phyloP scores from a whole-genome alignment of 2,329 filamentous ascomycete genomes.

The Trichoderma pleuroti region DNA sequence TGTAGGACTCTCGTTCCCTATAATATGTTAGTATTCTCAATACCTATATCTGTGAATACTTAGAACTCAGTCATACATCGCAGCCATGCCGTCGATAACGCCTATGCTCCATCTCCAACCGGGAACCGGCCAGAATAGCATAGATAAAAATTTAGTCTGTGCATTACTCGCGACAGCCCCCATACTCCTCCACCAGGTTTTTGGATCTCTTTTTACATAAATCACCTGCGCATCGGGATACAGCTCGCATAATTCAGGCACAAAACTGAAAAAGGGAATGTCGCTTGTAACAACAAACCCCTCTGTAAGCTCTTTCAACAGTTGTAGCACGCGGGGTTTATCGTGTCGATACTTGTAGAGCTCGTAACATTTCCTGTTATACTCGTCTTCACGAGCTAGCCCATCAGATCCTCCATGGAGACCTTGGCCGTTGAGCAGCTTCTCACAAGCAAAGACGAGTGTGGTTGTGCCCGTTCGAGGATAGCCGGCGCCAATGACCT shows the following conservation, averaged over 20 bases:
- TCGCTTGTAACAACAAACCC: constrained; percentile 48
- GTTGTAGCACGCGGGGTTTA: constrained; percentile 25
- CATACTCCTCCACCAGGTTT: constrained; percentile 36
- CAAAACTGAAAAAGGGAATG: constrained; percentile 38
- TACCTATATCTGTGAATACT: background rate
- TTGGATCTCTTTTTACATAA: constrained; percentile 35
- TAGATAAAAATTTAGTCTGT: background rate
- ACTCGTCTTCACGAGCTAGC: constrained; percentile 35
- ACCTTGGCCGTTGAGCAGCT: constrained; percentile 45
- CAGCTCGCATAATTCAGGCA: constrained; percentile 43
- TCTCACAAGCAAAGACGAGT: constrained; percentile 44
- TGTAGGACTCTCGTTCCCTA: background rate
- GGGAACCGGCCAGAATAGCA: background rate
- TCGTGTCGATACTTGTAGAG: background rate
- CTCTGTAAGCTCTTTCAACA: constrained; percentile 34
- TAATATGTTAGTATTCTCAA: background rate
- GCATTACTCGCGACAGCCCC: background rate
- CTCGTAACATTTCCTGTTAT: background rate
- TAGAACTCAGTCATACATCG: background rate
- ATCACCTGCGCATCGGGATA: constrained; percentile 48
- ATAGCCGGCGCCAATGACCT: constrained; percentile 43
- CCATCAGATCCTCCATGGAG: constrained; percentile 46
- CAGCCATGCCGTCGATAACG: background rate
- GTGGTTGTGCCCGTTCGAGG: constrained; percentile 38
- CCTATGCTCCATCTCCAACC: background rate